A percentile compares a stretch with the other conserved stretches of the same genome.
phyloP scores from a whole-genome alignment of 2,329 filamentous ascomycete genomes.

The Endothia cerciana region DNA sequence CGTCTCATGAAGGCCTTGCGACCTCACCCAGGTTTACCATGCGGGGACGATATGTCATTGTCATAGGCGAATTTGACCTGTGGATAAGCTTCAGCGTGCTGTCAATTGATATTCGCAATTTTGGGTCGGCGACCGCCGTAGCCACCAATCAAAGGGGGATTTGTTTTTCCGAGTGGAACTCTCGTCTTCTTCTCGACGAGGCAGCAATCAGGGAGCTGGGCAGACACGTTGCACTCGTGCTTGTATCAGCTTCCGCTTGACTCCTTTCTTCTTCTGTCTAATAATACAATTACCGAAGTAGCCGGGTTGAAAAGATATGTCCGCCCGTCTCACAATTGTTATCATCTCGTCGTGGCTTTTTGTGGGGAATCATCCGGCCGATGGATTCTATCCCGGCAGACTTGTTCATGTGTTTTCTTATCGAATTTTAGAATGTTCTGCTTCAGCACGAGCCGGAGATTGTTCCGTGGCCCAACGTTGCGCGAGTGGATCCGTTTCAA shows the following conservation, averaged over 20 bases:
- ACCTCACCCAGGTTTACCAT: no score
- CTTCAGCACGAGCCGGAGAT: not conserved
- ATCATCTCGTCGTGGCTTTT: no score
- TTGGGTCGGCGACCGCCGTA: constrained; percentile 2
- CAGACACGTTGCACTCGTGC: constrained; percentile 1
- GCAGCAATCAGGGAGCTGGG: not conserved
- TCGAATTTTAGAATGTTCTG: not conserved
- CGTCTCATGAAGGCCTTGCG: no score
- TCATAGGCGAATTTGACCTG: not conserved
- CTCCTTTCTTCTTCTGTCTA: no score
- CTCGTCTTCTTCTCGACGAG: not conserved
- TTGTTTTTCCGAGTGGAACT: not conserved
- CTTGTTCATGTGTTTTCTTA: not conserved
- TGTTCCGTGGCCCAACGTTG: not conserved
- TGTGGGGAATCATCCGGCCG: no score
- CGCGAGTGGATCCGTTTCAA: not conserved
- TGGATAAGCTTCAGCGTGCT: not conserved
- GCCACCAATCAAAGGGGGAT: not conserved
- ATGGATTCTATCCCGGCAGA: no score
- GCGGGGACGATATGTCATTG: not conserved
- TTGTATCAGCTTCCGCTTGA: no score
- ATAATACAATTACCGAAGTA: not conserved
- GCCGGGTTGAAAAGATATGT: no score
- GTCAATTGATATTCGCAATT: constrained; percentile 1
- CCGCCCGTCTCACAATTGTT: no score